Base-by-base conservation (phyloP, 1,139 yeast genomes). In the Meyerozyma smithsonii region DNA sequence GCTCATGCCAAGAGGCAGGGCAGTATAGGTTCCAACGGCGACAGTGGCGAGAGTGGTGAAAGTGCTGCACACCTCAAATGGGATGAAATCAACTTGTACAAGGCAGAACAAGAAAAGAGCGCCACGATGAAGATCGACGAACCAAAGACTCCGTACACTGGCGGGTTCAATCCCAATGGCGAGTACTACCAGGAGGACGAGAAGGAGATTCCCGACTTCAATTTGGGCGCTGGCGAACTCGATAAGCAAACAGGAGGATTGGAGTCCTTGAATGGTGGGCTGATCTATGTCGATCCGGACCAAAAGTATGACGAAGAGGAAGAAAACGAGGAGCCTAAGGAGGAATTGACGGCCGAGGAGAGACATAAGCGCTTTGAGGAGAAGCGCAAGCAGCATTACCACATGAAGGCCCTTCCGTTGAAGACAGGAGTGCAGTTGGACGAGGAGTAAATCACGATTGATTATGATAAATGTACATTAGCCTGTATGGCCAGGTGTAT, bases 131-230 rank as follows among this genome's bases (percentile, higher is more conserved):
- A 79, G 59, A 89, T 92, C 38, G 95, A 88, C 52, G 98, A 92
- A 61, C 98, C 98, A 28, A 92, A 92, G 68, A 92, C 98, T 2
- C 98, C 98, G 3, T 92, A 85, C 57, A 95, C 87, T 56, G 96
- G 95, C 16, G 95, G 97, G 0, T 85, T 87, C 35, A 85, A 87
- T 51, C 95, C 94, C 3, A 76, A 79, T 42, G 77, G 81, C 10
- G 97, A 90, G 50, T 94, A 90, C 57, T 89, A 89, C 56, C 74
- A 79, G 47, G 76, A 75, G 2, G 90, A 82, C 47, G 84, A 80
- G 38, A 92, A 82, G 32, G 51, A 47, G 6, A 70, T 71, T 21
- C 75, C 76, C 4, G 64, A 54, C 12, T 66, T 70, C 41, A 59
- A 61, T 32, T 58, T 71, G 46, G 77, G 76, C 0, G 74, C 70